Base-by-base conservation (phyloP, 2,329 filamentous ascomycete genomes). In the Penicillium concentricum region DNA sequence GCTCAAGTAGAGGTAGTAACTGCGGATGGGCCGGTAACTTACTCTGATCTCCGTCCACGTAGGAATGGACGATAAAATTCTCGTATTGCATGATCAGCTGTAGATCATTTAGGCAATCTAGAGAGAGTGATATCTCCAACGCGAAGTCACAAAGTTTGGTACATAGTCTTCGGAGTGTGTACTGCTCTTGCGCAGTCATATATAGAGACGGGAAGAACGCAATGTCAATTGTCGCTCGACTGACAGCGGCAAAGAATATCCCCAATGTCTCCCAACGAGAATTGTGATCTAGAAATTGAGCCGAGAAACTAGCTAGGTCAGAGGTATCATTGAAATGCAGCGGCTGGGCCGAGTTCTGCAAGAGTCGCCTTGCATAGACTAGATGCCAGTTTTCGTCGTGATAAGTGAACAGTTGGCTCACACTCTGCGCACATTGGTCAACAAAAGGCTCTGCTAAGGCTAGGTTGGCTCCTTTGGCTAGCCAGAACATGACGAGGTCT, bases 1-100 rank as follows among this genome's bases (percentile, higher is more conserved):
- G 7, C 24, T 20, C 15, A 15, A 18, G 26, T 13, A 26, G n/a
- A 45, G 8, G 9, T n/a, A 34, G 18, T 22, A 34, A 22, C 6
- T 32, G 26, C 2, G 20, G 12, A 35, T 47, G 5, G 10, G 38
- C 37, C 24, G 16, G 10, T 7, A 12, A 59, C 72, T 63, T 63
- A 79, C 76, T 78, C 56, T 78, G 76, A 52, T 79, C 77, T 9
- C 78, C 77, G 57, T 78, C 70, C 2, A 78, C 71, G 34, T 74
- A 70, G 0, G 77, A 76, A 54, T 79, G 76, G 1, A 77, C 62
- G n/a, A 79, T 78, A 35, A 76, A 79, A 26, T 78, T 79, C 52
- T 80, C 78, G 46, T 79, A 80, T 53, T 80, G 78, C 5, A 79
- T 58, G 5, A 78, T 58, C 3, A 80, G 64, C 52, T 80, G 78